Base-by-base conservation (phyloP, 2,329 filamentous ascomycete species). In the Capronia americana region DNA sequence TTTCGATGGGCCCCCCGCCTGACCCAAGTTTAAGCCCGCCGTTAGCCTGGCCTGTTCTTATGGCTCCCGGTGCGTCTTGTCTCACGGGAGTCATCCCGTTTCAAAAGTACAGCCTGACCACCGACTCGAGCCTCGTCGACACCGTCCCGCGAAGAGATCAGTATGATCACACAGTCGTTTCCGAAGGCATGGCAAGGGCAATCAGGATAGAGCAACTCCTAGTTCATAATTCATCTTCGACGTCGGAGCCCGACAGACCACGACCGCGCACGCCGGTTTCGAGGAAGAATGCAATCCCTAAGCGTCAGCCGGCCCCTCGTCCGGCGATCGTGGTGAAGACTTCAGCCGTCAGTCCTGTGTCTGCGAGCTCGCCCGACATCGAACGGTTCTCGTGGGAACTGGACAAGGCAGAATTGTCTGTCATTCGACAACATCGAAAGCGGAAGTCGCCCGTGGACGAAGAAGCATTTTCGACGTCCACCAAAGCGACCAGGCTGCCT, bases 151-250 rank as follows among this genome's bases (percentile, higher is more conserved):
- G 23, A 61, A 20, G 54, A 17, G 53, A 55, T 55, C 53, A 55
- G 8, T 55, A 61, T 61, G 58, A 38, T 61, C 30, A 44, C 30
- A 61, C 58, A 61, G 58, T 61, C 48, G 58, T 54, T 61, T 38
- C 58, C 58, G 48, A 24, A 58, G 63, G 46, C 34, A 68, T 68
- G 66, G 62, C 66, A 63, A 55, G 54, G 54, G 61, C 66, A 62
- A 65, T 63, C 34, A 65, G 30, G 55, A 65, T 68, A 61, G 57
- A 68, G 24, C 56, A 68, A 34, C 32, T 68, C 32, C 32, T 66
- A 6, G 17, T 65, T 8, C 55, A 32, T 17, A 53, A 32, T 48
- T 17, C 50, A 28, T 10, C 53, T 8, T 58, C 53, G 20, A 10
- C 58, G 3, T 46, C 54, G 26, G 50, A 44, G 11, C 14, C 17